Percentiles rank a stretch among this genome's conserved stretches.
These are phyloP conservation scores for Ogataea hybrid DNA, from an alignment of 1,139 yeast genomes.

Conservation along the genomic window DNA sequence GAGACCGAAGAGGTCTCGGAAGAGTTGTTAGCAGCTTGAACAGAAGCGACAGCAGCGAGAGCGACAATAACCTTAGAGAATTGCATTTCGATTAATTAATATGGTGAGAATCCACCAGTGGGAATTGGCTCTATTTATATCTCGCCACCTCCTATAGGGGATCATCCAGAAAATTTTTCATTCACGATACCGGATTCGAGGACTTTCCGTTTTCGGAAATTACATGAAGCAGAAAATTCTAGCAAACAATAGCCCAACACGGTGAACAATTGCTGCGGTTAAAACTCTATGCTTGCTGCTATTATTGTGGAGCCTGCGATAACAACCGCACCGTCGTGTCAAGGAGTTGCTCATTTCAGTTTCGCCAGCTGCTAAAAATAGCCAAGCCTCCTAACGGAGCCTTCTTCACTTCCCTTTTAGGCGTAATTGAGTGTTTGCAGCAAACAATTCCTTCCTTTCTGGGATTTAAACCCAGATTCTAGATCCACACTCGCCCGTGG, in stretches of 20 bases:
- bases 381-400: background rate
- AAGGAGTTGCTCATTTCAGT: background rate
- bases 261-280: background rate
- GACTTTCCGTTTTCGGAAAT: slow-evolving; percentile 4
- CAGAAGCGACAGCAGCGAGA: slow-evolving; percentile 45
- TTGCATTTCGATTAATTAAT: slow-evolving; percentile 44
- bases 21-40: slow-evolving; percentile 40
- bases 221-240: slow-evolving; percentile 3
- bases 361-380: slow-evolving; percentile 3
- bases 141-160: slow-evolving; percentile 5
- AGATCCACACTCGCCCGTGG: background rate
- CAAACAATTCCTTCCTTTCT: background rate
- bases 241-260: slow-evolving; percentile 4
- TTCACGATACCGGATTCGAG: slow-evolving; percentile 3
- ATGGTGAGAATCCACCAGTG: background rate
- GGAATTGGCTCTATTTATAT: slow-evolving; percentile 11
- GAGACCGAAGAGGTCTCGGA: slow-evolving; percentile 32
- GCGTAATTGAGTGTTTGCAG: background rate
- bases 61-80: slow-evolving; percentile 50
- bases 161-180: slow-evolving; percentile 8
- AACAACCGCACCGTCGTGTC: background rate
- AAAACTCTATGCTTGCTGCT: background rate
- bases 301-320: background rate
- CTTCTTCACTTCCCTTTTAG: slow-evolving; percentile 1
- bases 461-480: slow-evolving; percentile 3